These are phyloP conservation scores for Ophiostoma novo-ulmi DNA, from an alignment of 2,329 filamentous ascomycete species.

Conservation along the genomic window DNA sequence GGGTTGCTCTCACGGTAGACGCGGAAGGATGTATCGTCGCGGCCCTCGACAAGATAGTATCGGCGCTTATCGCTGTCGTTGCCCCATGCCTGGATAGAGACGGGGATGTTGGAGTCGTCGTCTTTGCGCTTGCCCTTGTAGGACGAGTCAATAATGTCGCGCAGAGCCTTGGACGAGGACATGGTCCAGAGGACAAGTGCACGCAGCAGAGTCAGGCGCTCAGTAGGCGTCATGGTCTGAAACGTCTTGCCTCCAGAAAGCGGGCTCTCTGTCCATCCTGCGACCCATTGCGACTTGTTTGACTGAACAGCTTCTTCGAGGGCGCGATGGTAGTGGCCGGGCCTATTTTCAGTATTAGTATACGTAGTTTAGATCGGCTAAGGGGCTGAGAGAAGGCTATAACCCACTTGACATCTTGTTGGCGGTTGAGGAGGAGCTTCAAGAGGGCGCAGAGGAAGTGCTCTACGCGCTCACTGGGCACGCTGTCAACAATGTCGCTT, in stretches of 20 bases:
- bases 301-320: conserved; percentile 86
- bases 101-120: conserved; percentile 71
- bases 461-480: conserved; percentile 81
- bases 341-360: conserved; percentile 47
- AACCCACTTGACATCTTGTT: conserved; percentile 95
- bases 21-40: conserved; percentile 89
- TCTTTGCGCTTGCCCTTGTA: conserved; percentile 73
- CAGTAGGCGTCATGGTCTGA: conserved; percentile 70
- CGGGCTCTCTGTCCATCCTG: conserved; percentile 78
- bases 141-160: conserved; percentile 73
- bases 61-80: conserved; percentile 70
- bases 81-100: conserved; percentile 77
- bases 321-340: conserved; percentile 86
- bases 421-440: conserved; percentile 84
- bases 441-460: conserved; percentile 84
- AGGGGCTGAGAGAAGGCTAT: background rate
- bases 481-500: conserved; percentile 68
- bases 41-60: conserved; percentile 89
- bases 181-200: conserved; percentile 84
- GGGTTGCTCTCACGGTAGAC: conserved; percentile 92
- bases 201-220: conserved; percentile 79
- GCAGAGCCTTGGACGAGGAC: conserved; percentile 78
- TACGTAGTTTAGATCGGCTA: conserved; percentile 38
- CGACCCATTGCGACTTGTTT: conserved; percentile 84
- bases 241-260: conserved; percentile 76